Base-by-base conservation (phyloP, 345 rosid genomes). In the Mercurialis annua region DNA sequence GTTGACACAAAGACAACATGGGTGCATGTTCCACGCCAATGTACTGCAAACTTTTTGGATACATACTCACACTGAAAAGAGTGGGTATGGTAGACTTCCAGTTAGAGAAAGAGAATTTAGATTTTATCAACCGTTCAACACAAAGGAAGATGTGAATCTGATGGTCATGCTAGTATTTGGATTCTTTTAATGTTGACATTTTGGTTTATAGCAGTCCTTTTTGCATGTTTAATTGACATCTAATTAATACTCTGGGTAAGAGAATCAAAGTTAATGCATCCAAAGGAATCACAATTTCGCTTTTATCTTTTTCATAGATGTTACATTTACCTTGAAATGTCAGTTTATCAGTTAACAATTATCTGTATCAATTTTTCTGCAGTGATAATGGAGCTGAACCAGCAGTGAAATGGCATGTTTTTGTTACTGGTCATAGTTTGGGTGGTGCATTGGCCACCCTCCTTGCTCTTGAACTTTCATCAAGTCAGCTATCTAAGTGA, bases 391-490 rank as follows among this genome's bases (percentile, higher is more conserved):
- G 16, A 67, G 72, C 74, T 57, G 88, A 79, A 65, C 76, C 64
- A 55, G 74, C 51, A 67, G 57, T 65, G 67, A 80, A 81, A 71
- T 92, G 96, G 97, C 93, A 88, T 72, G 88, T 90, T 65, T 92
- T 87, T 83, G 96, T 84, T 69, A 92, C 98, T 54, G 98, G 98
- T 64, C 97, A 92, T 80, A 92, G 98, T 81, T 83, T 92, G 77
- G 98, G 98, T 73, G 98, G 97, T 69, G 98, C 98, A 71, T 73
- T 92, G 67, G 92, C 98, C 34, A 92, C 97, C 64, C 97, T 92
- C 59, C 87, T 82, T 71, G 86, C 94, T 68, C 90, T 90, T 74
- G 98, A 92, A 81, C 92, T 92, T 81, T 87, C 93, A 29, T 88
- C 97, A 49, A 90, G 96, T 81, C 89, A 83, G 78, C 79, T 92